These are phyloP conservation scores for Iris macrosiphon DNA, from an alignment of 106 monocot genomes.

Conservation along the genomic window DNA sequence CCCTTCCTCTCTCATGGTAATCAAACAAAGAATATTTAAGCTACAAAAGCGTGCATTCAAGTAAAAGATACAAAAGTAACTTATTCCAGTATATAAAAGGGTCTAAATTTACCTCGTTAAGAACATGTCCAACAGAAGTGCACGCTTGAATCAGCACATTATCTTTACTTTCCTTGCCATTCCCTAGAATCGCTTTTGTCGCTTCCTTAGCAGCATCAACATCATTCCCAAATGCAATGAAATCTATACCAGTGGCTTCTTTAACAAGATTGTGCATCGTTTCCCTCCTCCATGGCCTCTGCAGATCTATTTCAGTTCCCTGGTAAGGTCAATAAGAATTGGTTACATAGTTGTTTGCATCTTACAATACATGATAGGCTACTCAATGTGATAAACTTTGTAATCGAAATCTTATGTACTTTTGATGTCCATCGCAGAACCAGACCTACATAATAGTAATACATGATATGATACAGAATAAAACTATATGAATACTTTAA, in stretches of 20 bases:
- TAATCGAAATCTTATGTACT: too few relatives aligned
- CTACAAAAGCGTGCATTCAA: not conserved
- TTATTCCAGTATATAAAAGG: not conserved
- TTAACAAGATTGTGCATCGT: conserved; percentile 97
- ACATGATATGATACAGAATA: too few relatives aligned
- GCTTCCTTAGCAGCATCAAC: conserved; percentile 67
- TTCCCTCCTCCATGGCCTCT: conserved; percentile 88
- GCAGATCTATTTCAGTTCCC: conserved; percentile 76
- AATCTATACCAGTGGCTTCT: conserved; percentile 77
- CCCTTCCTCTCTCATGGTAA: too few relatives aligned
- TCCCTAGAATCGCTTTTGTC: conserved; percentile 29
- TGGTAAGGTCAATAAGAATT: conserved; percentile 7
- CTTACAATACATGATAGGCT: too few relatives aligned
- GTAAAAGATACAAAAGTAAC: not conserved
- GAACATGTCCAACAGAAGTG: conserved; percentile 81
- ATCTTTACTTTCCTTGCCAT: conserved; percentile 27
- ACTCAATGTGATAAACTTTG: too few relatives aligned
- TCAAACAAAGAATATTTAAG: too few relatives aligned
- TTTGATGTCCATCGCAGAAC: too few relatives aligned
- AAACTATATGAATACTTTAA: too few relatives aligned
- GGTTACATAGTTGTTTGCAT: too few relatives aligned
- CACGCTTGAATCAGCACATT: conserved; percentile 30
- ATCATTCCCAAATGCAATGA: conserved; percentile 46
- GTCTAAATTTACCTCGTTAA: conserved; percentile 62
- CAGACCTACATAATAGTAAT: too few relatives aligned